Base-by-base conservation (phyloP, 257 asterid species). In the Lithospermum erythrorhizon region DNA sequence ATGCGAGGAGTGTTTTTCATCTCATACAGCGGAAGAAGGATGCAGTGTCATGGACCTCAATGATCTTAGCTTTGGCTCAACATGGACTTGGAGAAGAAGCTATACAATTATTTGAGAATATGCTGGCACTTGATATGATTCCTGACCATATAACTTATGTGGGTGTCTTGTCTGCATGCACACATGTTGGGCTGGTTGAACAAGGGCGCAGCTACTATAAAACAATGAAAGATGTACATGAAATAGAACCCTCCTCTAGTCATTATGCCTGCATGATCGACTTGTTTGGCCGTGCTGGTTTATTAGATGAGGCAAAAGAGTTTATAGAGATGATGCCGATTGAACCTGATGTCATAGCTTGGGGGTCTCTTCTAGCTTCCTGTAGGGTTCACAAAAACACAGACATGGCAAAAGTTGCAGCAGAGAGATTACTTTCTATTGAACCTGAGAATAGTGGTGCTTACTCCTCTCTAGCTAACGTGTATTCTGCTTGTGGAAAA, bases 311-410 rank as follows among this genome's bases (percentile, higher is more conserved):
- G 62, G 95, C 98, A 30, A 86, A 71, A 37, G 64, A 78, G 51
- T 83, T 90, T 68, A 85, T 90, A 6, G 70, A 77, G 67, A 71
- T 60, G 25, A 87, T 90, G 95, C 68, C 80, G 15, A 65, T 76
- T 20, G 87, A 85, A 65, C 98, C 96, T 9, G 96, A 85, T 64
- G 81, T 78, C 30, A 66, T 85, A 71, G 94, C 90, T 61, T 86
- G 97, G 98, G 96, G 95, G 27, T 83, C 98, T 18, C 89, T 90
- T 67, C 70, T 90, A 71, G 86, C 95, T 70, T 79, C 94, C 54
- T 90, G 95, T 78, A 85, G 68, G 71, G 78, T 73, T 52, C 86
- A 85, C 73, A 85, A 82, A 73, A 83, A 90, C 56, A 64, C 77
- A 57, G 94, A 80, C 64, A 76, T 90, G 1, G 97, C 95, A 10